Evolutionary conservation across 345 rosid genomes (phyloP).

Genomic region (Gossypium raimondii): DNA sequence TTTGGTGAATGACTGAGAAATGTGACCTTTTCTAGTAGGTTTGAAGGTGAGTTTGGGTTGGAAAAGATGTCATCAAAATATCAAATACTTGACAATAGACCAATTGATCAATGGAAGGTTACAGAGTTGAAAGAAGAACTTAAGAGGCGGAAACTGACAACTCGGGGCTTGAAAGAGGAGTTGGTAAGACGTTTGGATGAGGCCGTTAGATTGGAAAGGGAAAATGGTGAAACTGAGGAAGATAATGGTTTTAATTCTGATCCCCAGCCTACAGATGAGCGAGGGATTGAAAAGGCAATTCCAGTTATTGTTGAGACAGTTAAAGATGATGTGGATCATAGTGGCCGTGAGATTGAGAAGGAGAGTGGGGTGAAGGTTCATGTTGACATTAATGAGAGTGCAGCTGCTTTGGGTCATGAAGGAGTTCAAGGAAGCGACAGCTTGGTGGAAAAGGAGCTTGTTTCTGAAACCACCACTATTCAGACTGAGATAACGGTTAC

Average conservation of each 20-base stretch:
- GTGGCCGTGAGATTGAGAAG: conserved; percentile 19
- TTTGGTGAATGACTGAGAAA: conserved; percentile 11
- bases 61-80: conserved; percentile 67
- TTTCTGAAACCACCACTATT: conserved; percentile 18
- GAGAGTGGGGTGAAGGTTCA: conserved; percentile 38
- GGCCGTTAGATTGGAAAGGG: conserved; percentile 61
- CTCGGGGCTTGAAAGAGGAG: conserved; percentile 82
- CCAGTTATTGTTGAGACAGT: conserved; percentile 27
- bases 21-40: conserved; percentile 21
- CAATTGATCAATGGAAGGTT: conserved; percentile 94
- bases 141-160: conserved; percentile 57
- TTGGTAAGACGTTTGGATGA: conserved; percentile 78
- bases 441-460: conserved; percentile 23
- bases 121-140: conserved; percentile 94
- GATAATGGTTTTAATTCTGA: conserved; percentile 29
- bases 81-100: conserved; percentile 63
- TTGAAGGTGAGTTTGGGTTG: conserved; percentile 20
- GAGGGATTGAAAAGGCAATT: conserved; percentile 23
- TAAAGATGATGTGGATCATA: conserved; percentile 13
- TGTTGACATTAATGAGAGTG: conserved; percentile 40
- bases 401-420: conserved; percentile 26
- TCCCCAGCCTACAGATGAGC: conserved; percentile 19
- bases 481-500: conserved; percentile 23
- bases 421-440: conserved; percentile 15
- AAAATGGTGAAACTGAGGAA: conserved; percentile 27